A percentile compares a stretch with the other conserved stretches of the same genome.
Evolutionary conservation across 2,329 filamentous ascomycete species (phyloP).

Genomic region (Drechslerella coelobrocha): DNA sequence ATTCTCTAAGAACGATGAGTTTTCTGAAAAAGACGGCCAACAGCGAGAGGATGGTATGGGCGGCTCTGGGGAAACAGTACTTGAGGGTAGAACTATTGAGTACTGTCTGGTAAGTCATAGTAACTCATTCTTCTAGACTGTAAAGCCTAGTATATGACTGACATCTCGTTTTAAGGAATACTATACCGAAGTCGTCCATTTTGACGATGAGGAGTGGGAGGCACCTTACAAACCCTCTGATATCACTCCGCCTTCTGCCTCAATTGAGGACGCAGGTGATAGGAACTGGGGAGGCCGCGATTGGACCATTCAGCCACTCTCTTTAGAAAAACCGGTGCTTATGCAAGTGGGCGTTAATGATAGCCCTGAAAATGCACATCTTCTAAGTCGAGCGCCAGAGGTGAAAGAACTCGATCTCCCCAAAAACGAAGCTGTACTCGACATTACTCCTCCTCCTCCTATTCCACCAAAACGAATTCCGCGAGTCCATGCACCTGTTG

Average conservation of each 20-base stretch:
- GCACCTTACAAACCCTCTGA: not conserved
- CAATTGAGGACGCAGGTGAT: not conserved
- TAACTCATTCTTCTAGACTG: not conserved
- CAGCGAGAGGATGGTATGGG: not conserved
- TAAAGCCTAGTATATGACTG: no score
- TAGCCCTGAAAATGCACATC: no score
- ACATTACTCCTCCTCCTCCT: slow-evolving; percentile 7
- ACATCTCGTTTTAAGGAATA: not conserved
- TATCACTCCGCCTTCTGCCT: not conserved
- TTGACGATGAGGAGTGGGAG: not conserved
- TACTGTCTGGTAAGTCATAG: not conserved
- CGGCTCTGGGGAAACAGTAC: not conserved
- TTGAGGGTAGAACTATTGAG: not conserved
- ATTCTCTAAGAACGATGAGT: not conserved
- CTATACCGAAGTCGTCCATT: not conserved
- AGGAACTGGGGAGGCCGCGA: not conserved
- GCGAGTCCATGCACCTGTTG: slow-evolving; percentile 8
- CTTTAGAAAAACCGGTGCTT: not conserved
- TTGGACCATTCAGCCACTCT: not conserved
- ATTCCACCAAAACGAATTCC: slow-evolving; percentile 19
- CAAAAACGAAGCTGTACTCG: not conserved
- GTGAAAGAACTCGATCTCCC: no score
- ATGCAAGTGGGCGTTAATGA: not conserved
- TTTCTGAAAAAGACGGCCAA: not conserved
- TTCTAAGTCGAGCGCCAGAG: no score